Conservation (phyloP, 2,329 filamentous ascomycete genomes). For the Diaporthe velutina region DNA sequence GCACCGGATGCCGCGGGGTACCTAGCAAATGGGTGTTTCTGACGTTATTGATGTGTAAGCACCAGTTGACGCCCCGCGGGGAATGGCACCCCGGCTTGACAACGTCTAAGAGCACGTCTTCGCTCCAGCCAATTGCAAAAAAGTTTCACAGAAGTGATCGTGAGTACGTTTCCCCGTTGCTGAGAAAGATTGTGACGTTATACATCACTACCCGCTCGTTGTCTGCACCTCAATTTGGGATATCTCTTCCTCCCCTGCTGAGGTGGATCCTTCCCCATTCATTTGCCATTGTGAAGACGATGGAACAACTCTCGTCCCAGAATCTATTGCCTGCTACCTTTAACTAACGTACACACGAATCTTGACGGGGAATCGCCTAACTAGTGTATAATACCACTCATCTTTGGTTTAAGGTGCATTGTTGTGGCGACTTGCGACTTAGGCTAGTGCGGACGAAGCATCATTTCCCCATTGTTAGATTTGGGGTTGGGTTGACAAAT, state of each 20-base stretch:
- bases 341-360: background rate
- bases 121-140: background rate
- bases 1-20: background rate
- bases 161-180: background rate
- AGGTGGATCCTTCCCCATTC: background rate
- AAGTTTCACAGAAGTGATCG: background rate
- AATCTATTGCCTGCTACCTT: background rate
- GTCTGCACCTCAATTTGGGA: background rate
- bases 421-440: too few species aligned
- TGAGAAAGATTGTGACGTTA: background rate
- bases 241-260: background rate
- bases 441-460: too few species aligned
- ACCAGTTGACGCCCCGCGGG: background rate
- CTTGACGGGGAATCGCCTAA: background rate
- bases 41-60: conserved; percentile 11
- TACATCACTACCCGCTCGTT: too few species aligned
- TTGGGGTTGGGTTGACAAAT: too few species aligned
- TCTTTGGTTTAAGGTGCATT: too few species aligned
- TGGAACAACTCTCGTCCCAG: background rate
- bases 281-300: background rate
- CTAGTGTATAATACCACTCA: background rate
- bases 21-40: background rate
- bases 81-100: background rate
- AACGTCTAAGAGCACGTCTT: background rate
- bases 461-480: too few species aligned